Base-by-base conservation (phyloP, 257 asterid species). In the Plantago ovata region DNA sequence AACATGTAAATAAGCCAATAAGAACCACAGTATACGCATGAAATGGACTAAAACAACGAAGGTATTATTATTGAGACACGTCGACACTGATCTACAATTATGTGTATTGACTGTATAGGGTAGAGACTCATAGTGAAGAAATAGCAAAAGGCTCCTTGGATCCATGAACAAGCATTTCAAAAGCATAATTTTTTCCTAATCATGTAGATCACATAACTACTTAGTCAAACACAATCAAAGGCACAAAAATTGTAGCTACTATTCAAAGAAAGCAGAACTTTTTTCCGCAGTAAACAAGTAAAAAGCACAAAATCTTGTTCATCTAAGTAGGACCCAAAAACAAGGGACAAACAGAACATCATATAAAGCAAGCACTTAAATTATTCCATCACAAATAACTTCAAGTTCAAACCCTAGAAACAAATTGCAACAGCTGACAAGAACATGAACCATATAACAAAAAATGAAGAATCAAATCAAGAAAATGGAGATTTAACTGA, bases 1-100 rank as follows among this genome's bases (percentile, higher is more conserved):
- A 28, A 19, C 63, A 52, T 23, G 46, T 19, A 9, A 22, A 49
- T 56, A 20, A 58, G 53, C 23, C 15, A 21, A 64, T 33, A 12
- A 3, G 13, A 11, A 10, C 24, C 36, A 0, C 53, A 47, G n/a
- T n/a, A n/a, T 47, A 28, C 7, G 36, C 36, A 28, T 13, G 28
- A 19, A 47, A 1, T 3, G 10, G 13, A 15, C 21, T n/a, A 18
- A 47, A 21, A 12, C 14, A 28, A 3, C 6, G 33, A 6, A 28
- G 36, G 7, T 28, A 3, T 28, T 6, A 28, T 2, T n/a, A n/a
- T 28, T 28, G 36, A 3, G 36, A 28, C 36, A 28, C 6, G 36
- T 28, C 7, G 36, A 28, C 36, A 28, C 7, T 28, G 7, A 28
- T 28, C 36, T 28, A 28, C 36, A 28, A 8, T 28, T 3, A 28